Conservation (phyloP, 768 basidiomycete genomes). For the Phanerochaete sordida region DNA sequence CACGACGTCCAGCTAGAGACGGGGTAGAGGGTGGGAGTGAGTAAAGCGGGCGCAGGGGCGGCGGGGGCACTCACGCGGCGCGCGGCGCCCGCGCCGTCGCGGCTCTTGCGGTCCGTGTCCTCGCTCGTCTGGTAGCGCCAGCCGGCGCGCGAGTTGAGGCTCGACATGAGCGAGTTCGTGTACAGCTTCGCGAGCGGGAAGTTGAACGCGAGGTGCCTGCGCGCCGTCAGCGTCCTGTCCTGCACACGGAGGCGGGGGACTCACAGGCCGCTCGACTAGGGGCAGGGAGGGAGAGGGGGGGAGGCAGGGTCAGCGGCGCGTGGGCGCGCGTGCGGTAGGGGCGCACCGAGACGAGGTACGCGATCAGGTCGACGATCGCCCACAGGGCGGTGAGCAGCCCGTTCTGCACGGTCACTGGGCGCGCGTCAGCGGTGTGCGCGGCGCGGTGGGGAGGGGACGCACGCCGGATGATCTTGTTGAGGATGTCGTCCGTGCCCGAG, state of each 20-base stretch:
- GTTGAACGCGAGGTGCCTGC: conserved; percentile 36
- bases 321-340: no score
- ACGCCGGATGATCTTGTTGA: conserved; percentile 19
- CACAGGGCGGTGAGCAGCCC: conserved; percentile 33
- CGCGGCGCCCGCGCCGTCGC: neutral
- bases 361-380: conserved; percentile 31
- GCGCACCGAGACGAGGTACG: conserved; percentile 25
- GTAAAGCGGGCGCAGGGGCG: neutral
- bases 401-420: conserved; percentile 34
- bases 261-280: conserved; percentile 22
- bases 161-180: conserved; percentile 40
- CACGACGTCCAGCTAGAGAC: conserved; percentile 7
- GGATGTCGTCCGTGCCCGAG: conserved; percentile 11
- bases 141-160: conserved; percentile 23
- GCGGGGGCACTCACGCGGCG: neutral
- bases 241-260: conserved; percentile 7
- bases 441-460: neutral
- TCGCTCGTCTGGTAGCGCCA: conserved; percentile 19
- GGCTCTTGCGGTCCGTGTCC: neutral
- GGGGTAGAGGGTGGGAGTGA: neutral
- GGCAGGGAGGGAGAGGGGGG: no score
- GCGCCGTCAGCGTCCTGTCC: neutral
- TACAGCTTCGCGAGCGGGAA: conserved; percentile 38
- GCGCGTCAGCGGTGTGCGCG: neutral
- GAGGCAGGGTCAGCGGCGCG: neutral